These are phyloP conservation scores for Anisodus acutangulus DNA, from an alignment of 257 asterid species.

Conservation along the genomic window DNA sequence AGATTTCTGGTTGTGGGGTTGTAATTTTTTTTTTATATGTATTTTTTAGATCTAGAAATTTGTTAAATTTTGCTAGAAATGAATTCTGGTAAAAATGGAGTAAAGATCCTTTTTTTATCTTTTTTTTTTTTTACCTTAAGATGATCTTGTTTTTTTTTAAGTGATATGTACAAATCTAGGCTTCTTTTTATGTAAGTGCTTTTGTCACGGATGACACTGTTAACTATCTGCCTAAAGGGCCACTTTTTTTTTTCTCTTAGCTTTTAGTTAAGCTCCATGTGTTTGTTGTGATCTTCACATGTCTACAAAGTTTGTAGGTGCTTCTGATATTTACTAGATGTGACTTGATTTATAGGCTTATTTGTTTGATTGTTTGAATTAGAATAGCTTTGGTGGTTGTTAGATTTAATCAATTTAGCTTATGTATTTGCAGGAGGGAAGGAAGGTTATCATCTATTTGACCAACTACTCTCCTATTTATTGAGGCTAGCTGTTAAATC, in stretches of 20 bases:
- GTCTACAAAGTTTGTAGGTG: conserved; percentile 5
- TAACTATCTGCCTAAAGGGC: background rate
- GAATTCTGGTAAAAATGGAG: background rate
- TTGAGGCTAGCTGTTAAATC: conserved; percentile 20
- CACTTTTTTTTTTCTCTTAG: background rate
- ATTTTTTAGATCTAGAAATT: background rate
- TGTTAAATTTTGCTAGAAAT: background rate
- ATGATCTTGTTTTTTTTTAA: background rate
- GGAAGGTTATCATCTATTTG: background rate
- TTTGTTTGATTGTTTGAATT: background rate
- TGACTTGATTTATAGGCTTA: background rate
- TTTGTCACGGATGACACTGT: conserved; percentile 24
- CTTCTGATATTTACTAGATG: background rate
- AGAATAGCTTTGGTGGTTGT: conserved; percentile 5
- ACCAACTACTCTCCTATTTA: background rate
- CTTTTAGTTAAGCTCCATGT: conserved; percentile 42
- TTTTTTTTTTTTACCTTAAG: background rate
- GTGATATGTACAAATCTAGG: conserved; percentile 38
- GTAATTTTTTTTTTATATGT: background rate
- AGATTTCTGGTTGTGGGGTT: conserved; percentile 27
- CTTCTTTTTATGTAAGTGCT: conserved; percentile 20
- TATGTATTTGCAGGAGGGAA: conserved; percentile 40
- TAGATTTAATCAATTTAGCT: background rate
- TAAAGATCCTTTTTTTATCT: background rate
- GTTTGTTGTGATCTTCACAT: conserved; percentile 37